phyloP scores from a whole-genome alignment of 306 rosid species.

The Quercus robur region DNA sequence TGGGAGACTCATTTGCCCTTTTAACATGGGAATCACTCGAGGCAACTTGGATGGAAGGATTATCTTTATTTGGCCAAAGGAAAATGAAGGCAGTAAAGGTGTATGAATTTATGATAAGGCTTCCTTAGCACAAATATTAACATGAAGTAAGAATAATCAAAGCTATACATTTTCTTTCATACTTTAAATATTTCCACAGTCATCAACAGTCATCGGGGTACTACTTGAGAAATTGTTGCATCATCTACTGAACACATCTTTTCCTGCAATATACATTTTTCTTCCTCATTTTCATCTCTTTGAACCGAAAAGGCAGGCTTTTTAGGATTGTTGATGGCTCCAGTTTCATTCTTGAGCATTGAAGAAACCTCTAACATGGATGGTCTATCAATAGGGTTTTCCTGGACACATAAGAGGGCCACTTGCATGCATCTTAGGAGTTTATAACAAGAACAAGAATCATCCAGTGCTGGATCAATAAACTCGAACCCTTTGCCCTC shows the following conservation, averaged over 20 bases:
- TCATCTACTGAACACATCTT: background rate
- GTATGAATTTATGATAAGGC: no score
- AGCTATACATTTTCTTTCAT: no score
- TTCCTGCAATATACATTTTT: background rate
- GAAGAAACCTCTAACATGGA: slow-evolving; percentile 29
- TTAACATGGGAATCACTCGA: no score
- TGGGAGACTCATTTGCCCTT: no score
- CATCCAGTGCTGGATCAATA: slow-evolving; percentile 28
- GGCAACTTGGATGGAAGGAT: no score
- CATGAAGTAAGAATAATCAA: no score
- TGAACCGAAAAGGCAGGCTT: slow-evolving; percentile 28
- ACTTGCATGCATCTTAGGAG: slow-evolving; percentile 31
- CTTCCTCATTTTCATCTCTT: background rate
- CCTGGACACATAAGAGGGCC: slow-evolving; percentile 36
- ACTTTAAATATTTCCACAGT: no score
- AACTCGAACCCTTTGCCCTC: slow-evolving; percentile 25
- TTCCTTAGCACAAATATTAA: no score
- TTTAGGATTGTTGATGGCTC: background rate
- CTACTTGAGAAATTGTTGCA: slow-evolving; percentile 12
- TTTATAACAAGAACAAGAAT: slow-evolving; percentile 19
- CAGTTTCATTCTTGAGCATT: slow-evolving; percentile 27
- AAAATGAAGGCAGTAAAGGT: no score
- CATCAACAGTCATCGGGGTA: background rate
- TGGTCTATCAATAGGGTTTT: slow-evolving; percentile 29
- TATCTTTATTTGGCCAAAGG: no score